phyloP scores from a whole-genome alignment of 176 grass and related monocot species.

The Oryza punctata region DNA sequence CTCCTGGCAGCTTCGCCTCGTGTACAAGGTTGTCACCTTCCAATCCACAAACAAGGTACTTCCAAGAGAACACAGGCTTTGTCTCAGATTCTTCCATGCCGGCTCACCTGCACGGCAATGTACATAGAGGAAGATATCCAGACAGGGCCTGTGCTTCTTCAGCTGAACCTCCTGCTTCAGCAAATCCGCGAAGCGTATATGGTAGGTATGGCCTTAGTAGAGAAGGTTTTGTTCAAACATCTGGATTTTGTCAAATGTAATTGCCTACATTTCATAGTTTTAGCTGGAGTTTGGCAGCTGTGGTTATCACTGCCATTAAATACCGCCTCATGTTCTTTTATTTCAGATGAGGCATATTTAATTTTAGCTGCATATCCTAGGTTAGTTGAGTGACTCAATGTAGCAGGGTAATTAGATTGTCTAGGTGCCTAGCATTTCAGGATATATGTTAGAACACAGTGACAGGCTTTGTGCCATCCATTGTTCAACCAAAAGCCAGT shows the following conservation, averaged over 20 bases:
- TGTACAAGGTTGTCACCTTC: slow-evolving; percentile 63
- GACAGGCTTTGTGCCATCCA: slow-evolving; percentile 26
- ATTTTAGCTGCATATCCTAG: slow-evolving; percentile 56
- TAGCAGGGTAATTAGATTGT: slow-evolving; percentile 55
- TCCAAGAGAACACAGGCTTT: slow-evolving; percentile 53
- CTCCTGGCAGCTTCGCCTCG: slow-evolving; percentile 42
- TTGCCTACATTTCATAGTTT: slow-evolving; percentile 45
- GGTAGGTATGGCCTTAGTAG: slow-evolving; percentile 47
- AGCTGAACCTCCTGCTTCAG: slow-evolving; percentile 43
- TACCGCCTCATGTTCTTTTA: slow-evolving; percentile 69
- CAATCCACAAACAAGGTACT: slow-evolving; percentile 78
- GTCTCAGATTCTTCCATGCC: slow-evolving; percentile 56
- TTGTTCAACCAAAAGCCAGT: slow-evolving; percentile 42
- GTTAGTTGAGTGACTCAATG: slow-evolving; percentile 38
- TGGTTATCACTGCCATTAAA: slow-evolving; percentile 33
- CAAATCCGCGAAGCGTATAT: slow-evolving; percentile 39
- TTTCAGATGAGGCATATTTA: slow-evolving; percentile 57
- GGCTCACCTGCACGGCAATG: slow-evolving; percentile 55
- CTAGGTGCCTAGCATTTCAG: slow-evolving; percentile 48
- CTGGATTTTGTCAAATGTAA: slow-evolving; percentile 91
- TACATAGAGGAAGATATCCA: slow-evolving; percentile 84
- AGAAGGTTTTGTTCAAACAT: slow-evolving; percentile 86
- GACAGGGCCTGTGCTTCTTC: slow-evolving; percentile 49
- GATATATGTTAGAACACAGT: slow-evolving; percentile 36
- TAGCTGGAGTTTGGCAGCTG: slow-evolving; percentile 48